phyloP scores from a whole-genome alignment of 768 basidiomycete species.

The Lactarius indigo region DNA sequence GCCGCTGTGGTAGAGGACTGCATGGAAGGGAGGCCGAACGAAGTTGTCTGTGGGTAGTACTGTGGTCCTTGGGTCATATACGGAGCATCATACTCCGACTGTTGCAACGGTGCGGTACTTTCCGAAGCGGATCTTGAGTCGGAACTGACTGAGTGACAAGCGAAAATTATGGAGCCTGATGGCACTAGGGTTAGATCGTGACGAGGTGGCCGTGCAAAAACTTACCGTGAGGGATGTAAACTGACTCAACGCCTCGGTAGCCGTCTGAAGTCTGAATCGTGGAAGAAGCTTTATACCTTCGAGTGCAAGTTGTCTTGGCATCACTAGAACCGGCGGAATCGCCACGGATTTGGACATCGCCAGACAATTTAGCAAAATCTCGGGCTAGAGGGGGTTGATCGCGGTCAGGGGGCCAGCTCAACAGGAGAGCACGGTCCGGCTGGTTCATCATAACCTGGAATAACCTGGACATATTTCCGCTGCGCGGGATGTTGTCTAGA shows the following conservation, averaged over 20 bases:
- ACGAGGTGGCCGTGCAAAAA: constrained; percentile 27
- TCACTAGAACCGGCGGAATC: constrained; percentile 50
- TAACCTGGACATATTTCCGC: constrained; percentile 53
- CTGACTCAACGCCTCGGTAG: constrained; percentile 71
- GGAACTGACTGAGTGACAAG: constrained; percentile 63
- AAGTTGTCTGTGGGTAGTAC: constrained; percentile 30
- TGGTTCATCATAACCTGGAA: constrained; percentile 76
- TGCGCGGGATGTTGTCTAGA: constrained; percentile 49
- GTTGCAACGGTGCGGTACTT: constrained; percentile 23
- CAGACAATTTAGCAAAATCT: constrained; percentile 56
- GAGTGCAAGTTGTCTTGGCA: constrained; percentile 84
- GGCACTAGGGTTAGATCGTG: constrained; percentile 17
- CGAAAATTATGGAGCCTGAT: constrained; percentile 65
- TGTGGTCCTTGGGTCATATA: constrained; percentile 30
- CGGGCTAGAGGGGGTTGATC: constrained; percentile 36
- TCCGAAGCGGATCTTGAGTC: constrained; percentile 29
- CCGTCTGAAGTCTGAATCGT: constrained; percentile 49
- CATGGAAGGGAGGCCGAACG: constrained; percentile 31
- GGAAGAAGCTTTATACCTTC: constrained; percentile 74
- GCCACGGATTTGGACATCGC: constrained; percentile 60
- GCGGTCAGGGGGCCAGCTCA: constrained; percentile 75
- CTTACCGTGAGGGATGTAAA: constrained; percentile 87
- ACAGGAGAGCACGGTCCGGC: constrained; percentile 51
- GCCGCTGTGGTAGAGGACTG: constrained; percentile 24
- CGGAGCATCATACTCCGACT: constrained; percentile 28